These are phyloP conservation scores for Kurtzmaniella quercitrusa DNA, from an alignment of 1,139 yeast species.

Conservation along the genomic window DNA sequence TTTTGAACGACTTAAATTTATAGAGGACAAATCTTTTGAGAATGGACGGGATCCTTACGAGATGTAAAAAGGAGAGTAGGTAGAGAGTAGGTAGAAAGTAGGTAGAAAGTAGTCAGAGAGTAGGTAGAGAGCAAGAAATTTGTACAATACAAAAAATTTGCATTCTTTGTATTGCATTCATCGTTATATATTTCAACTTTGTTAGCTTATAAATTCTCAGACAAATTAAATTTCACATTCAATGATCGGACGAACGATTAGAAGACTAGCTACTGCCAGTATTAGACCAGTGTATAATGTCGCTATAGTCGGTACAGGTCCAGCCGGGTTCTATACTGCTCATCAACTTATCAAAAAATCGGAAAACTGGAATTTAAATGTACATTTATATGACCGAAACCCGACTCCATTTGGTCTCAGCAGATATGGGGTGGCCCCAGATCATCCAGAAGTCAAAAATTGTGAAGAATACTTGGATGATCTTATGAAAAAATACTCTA, in stretches of 20 bases:
- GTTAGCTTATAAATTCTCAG: not conserved
- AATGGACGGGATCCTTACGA: not conserved
- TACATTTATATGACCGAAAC: conserved; percentile 70
- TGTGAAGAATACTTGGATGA: conserved; percentile 78
- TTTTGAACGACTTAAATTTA: conserved; percentile 72
- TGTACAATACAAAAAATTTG: no score
- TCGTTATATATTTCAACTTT: no score
- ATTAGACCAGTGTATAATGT: conserved; percentile 24
- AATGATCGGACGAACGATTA: not conserved
- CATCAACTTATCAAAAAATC: conserved; percentile 59
- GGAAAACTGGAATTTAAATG: conserved; percentile 23
- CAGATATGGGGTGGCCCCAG: conserved; percentile 98
- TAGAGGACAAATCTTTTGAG: conserved; percentile 16
- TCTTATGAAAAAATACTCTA: conserved; percentile 38
- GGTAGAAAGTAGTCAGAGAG: no score
- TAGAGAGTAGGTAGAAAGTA: no score
- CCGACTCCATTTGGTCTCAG: conserved; percentile 93
- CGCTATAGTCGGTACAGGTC: conserved; percentile 92
- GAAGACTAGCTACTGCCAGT: not conserved
- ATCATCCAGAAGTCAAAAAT: conserved; percentile 93
- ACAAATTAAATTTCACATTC: not conserved
- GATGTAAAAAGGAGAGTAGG: not conserved
- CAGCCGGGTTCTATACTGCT: conserved; percentile 93
- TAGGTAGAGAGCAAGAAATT: no score
- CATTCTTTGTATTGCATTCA: no score